Conservation (phyloP, 2,329 filamentous ascomycete species). For the Onygena corvina region DNA sequence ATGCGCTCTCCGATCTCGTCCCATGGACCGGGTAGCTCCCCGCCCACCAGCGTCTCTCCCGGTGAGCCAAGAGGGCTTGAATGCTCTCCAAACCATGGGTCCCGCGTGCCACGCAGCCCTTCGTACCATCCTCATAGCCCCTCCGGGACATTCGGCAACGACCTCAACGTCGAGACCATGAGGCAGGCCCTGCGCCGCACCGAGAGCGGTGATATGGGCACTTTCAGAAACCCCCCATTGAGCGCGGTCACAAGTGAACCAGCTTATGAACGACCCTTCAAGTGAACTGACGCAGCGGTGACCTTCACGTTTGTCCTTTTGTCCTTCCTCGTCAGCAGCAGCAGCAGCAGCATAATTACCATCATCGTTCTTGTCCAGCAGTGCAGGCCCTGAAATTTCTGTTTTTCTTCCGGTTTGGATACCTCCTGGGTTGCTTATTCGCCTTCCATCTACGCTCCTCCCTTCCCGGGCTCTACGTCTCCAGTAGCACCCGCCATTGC, state of each 20-base stretch:
- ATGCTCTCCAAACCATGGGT: conserved; percentile 49
- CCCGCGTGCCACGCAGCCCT: conserved; percentile 51
- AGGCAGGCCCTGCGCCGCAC: conserved; percentile 75
- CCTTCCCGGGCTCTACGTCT: background rate
- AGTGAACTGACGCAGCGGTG: conserved; percentile 9
- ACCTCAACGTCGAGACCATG: conserved; percentile 89
- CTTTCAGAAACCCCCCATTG: conserved; percentile 25
- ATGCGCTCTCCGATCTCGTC: conserved; percentile 38
- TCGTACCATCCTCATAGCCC: conserved; percentile 42
- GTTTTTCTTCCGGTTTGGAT: background rate
- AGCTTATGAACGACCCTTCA: conserved; percentile 22
- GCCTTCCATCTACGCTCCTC: background rate
- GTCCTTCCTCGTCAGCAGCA: background rate
- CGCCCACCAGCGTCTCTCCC: conserved; percentile 49
- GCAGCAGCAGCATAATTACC: no score
- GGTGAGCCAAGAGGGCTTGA: conserved; percentile 57
- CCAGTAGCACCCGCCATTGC: background rate
- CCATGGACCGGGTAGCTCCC: conserved; percentile 9
- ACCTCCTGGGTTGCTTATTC: no score
- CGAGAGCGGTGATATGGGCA: conserved; percentile 63
- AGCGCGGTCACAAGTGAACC: conserved; percentile 26
- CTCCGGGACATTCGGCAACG: conserved; percentile 44
- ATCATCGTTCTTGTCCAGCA: background rate
- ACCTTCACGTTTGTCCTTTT: background rate
- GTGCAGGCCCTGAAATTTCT: background rate